Percentiles rank a stretch among this genome's conserved stretches.
Conservation (phyloP, 306 rosid species). For the Vigna hirtella region DNA sequence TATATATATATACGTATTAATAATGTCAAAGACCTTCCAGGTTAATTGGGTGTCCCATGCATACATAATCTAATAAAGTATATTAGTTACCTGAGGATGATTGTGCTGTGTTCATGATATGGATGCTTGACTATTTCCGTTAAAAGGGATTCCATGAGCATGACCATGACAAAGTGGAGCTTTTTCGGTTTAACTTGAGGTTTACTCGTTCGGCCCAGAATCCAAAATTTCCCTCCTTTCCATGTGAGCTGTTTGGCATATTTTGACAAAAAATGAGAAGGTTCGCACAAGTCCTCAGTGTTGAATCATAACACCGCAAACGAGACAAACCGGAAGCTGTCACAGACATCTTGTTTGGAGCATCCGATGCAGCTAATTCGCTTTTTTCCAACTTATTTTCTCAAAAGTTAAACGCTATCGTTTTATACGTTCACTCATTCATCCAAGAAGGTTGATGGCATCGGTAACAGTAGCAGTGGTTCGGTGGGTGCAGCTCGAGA, state of each 20-base stretch:
- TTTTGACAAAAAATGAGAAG: conserved; percentile 57
- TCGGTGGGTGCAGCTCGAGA: conserved; percentile 73
- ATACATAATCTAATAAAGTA: not conserved
- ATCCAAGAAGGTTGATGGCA: not conserved
- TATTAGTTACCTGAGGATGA: not conserved
- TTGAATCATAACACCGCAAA: not conserved
- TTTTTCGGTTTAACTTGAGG: conserved; percentile 32
- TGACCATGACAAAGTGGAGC: conserved; percentile 34
- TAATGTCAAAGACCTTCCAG: too few relatives aligned
- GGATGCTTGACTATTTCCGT: not conserved
- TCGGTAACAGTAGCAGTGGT: not conserved
- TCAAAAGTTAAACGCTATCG: not conserved
- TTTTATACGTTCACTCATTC: not conserved
- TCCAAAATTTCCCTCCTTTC: conserved; percentile 53
- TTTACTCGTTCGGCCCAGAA: conserved; percentile 41
- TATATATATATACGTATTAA: too few relatives aligned
- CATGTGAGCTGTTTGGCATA: conserved; percentile 40
- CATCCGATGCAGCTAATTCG: conserved; percentile 47
- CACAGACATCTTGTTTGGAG: conserved; percentile 1
- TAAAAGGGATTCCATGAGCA: not conserved
- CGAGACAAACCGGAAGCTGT: conserved; percentile 36
- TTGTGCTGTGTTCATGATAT: not conserved
- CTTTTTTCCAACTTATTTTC: not conserved
- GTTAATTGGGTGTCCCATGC: too few relatives aligned
- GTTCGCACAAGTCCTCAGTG: conserved; percentile 40